Evolutionary conservation across 805 yeast species (phyloP).

Genomic region (Komagataella kurtzmanii): DNA sequence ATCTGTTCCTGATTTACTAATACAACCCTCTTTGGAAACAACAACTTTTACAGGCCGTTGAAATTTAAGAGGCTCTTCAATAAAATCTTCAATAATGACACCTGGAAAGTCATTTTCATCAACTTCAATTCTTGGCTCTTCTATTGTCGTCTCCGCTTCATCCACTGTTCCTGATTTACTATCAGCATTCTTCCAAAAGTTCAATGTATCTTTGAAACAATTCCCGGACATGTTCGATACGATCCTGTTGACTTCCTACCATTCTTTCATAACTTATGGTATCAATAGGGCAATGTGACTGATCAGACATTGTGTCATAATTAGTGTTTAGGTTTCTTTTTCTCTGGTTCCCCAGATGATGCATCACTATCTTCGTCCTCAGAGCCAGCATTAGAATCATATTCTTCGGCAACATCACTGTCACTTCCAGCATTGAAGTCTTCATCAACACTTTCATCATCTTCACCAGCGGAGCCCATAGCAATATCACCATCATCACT

Average conservation of each 20-base stretch:
- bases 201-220: background rate
- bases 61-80: background rate
- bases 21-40: background rate
- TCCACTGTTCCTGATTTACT: background rate
- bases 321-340: conserved; percentile 13
- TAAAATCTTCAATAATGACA: background rate
- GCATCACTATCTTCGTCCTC: conserved; percentile 8
- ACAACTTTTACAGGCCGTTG: background rate
- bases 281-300: background rate
- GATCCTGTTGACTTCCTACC: background rate
- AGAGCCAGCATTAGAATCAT: conserved; percentile 47
- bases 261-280: background rate
- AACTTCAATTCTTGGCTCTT: background rate
- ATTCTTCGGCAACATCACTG: conserved; percentile 71
- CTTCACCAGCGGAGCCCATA: conserved; percentile 70
- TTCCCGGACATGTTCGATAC: background rate
- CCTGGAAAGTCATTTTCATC: background rate
- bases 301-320: background rate
- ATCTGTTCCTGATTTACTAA: background rate
- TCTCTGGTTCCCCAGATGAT: conserved; percentile 10
- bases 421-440: conserved; percentile 49
- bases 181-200: background rate
- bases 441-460: conserved; percentile 68
- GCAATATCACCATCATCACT: conserved; percentile 37
- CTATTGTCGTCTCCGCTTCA: background rate